Conservation (phyloP, 768 basidiomycete species). For the Tricholoma sp. region DNA sequence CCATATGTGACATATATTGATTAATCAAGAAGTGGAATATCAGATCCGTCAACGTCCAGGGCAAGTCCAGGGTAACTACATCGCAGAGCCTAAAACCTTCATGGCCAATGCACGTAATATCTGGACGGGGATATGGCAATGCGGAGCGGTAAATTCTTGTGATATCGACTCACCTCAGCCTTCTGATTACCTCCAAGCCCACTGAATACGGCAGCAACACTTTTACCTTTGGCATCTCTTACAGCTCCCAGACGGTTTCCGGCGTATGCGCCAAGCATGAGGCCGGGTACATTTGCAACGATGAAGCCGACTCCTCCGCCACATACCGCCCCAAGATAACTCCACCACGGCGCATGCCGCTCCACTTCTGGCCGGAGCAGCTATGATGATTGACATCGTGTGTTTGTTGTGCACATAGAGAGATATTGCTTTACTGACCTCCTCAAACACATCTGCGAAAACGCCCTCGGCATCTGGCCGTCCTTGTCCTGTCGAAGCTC, state of each 20-base stretch:
- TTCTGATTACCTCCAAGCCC: conserved; percentile 75
- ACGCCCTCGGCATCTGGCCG: conserved; percentile 76
- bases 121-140: conserved; percentile 29
- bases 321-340: conserved; percentile 65
- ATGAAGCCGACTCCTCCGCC: conserved; percentile 65
- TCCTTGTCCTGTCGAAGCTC: conserved; percentile 25
- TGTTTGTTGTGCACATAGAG: background rate
- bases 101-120: conserved; percentile 76
- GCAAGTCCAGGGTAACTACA: conserved; percentile 14
- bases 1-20: no score
- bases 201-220: conserved; percentile 83
- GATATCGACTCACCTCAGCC: conserved; percentile 63
- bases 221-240: conserved; percentile 91
- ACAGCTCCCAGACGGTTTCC: conserved; percentile 91
- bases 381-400: conserved; percentile 26
- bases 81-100: conserved; percentile 74
- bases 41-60: background rate
- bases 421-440: conserved; percentile 42
- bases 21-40: background rate
- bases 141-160: background rate
- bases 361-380: conserved; percentile 80
- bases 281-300: conserved; percentile 78
- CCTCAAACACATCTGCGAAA: conserved; percentile 90
- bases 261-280: conserved; percentile 80
- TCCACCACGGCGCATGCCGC: conserved; percentile 66